These are phyloP conservation scores for Tetraselmis chui DNA, from an alignment of 139 green algal genomes.

Conservation along the genomic window DNA sequence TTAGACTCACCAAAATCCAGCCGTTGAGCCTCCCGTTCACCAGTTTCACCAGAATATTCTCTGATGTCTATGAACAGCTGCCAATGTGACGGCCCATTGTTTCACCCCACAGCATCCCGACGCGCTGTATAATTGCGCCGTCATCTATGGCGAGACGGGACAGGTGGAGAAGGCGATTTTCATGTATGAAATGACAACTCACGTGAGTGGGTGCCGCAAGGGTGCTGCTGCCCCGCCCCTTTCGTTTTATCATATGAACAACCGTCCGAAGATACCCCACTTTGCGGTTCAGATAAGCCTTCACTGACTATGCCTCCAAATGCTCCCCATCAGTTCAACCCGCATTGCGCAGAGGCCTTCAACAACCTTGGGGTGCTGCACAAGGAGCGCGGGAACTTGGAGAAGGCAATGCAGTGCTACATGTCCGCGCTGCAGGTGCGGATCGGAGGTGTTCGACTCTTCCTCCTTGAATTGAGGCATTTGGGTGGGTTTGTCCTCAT, in stretches of 20 bases:
- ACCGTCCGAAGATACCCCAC: too few species aligned
- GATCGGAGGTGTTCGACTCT: too few species aligned
- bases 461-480: too few species aligned
- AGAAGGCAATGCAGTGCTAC: slow-evolving; percentile 54
- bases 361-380: slow-evolving; percentile 87
- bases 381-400: slow-evolving; percentile 69
- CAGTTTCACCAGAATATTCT: slow-evolving; percentile 9
- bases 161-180: slow-evolving; percentile 75
- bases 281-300: too few species aligned
- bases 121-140: slow-evolving; percentile 93
- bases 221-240: not conserved
- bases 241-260: too few species aligned
- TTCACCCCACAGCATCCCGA: slow-evolving; percentile 44
- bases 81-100: not conserved
- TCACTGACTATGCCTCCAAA: too few species aligned
- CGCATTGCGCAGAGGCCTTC: slow-evolving; percentile 76
- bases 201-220: slow-evolving; percentile 21
- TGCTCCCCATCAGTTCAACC: slow-evolving; percentile 27
- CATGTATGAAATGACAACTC: slow-evolving; percentile 80
- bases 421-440: slow-evolving; percentile 32
- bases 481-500: too few species aligned
- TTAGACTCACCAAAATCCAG: not conserved
- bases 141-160: slow-evolving; percentile 61
- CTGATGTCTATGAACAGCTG: too few species aligned
- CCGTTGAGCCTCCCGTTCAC: not conserved